Evolutionary conservation across 2,329 filamentous ascomycete species (phyloP).

Genomic region (Metarhizium anisopliae): DNA sequence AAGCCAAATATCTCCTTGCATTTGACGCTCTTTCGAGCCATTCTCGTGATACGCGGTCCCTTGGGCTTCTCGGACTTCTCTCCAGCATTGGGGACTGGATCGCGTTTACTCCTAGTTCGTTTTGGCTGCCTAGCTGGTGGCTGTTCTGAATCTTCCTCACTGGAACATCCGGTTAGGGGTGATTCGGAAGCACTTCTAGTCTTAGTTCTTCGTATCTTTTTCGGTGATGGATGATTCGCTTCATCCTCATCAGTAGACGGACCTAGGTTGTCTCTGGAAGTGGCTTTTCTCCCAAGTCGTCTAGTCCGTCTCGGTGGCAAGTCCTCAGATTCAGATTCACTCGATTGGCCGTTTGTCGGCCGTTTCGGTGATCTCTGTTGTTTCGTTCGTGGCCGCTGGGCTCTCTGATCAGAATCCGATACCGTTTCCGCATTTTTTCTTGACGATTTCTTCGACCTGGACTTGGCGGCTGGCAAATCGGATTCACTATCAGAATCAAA

Average conservation of each 20-base stretch:
- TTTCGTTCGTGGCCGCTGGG: background rate
- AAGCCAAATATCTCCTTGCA: conserved; percentile 40
- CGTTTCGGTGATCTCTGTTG: background rate
- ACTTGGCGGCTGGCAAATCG: background rate
- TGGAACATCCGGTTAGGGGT: background rate
- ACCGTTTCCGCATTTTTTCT: background rate
- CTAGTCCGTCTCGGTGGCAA: background rate
- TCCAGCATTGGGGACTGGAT: background rate
- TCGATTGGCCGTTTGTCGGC: background rate
- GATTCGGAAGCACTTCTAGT: background rate
- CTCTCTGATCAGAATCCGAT: background rate
- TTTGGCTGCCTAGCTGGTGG: background rate
- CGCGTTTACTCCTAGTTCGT: background rate
- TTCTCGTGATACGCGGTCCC: conserved; percentile 28
- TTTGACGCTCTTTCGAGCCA: conserved; percentile 33
- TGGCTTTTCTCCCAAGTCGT: background rate
- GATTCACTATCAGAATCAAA: background rate
- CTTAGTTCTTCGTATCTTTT: background rate
- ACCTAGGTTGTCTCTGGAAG: background rate
- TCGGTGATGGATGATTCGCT: background rate
- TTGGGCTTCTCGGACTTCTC: background rate
- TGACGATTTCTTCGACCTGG: background rate
- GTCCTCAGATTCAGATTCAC: background rate
- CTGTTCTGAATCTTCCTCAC: background rate
- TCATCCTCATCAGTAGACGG: background rate